A percentile compares a stretch with the other conserved stretches of the same genome.
phyloP scores from a whole-genome alignment of 768 basidiomycete genomes.

The Neoboletus subvelutipes region DNA sequence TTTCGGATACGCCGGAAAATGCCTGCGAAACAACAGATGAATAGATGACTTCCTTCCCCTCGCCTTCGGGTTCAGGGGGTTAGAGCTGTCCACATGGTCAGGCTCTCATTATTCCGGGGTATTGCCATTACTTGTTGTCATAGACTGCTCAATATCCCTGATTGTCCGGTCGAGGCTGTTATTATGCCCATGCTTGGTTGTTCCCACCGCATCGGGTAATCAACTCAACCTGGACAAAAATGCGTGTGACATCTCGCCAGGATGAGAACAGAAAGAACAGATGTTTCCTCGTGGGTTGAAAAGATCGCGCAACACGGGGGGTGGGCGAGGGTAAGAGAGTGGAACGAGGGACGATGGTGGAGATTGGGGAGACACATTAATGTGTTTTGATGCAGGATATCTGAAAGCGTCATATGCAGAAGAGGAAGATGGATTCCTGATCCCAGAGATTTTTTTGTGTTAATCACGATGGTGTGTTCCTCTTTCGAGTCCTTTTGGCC shows the following conservation, averaged over 20 bases:
- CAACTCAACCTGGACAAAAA: background rate
- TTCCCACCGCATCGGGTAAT: conserved; percentile 10
- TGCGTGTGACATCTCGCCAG: background rate
- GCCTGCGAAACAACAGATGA: background rate
- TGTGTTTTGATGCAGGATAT: too few relatives aligned
- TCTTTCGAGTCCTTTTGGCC: too few relatives aligned
- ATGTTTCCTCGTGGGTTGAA: conserved; percentile 10
- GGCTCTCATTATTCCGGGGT: background rate
- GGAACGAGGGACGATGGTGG: too few relatives aligned
- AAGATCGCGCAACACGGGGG: too few relatives aligned
- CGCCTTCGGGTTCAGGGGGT: background rate
- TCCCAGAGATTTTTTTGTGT: too few relatives aligned
- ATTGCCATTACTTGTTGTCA: conserved; percentile 9
- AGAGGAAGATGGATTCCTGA: too few relatives aligned
- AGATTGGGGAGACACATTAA: background rate
- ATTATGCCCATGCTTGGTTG: background rate
- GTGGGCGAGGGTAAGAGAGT: too few relatives aligned
- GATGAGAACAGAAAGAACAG: conserved; percentile 11
- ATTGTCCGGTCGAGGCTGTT: background rate
- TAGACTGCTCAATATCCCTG: background rate
- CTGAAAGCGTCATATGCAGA: too few relatives aligned
- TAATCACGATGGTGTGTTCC: too few relatives aligned
- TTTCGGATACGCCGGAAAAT: background rate
- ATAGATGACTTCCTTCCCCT: background rate
- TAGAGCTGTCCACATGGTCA: background rate